Base-by-base conservation (phyloP, 345 rosid species). In the Linum trigynum region DNA sequence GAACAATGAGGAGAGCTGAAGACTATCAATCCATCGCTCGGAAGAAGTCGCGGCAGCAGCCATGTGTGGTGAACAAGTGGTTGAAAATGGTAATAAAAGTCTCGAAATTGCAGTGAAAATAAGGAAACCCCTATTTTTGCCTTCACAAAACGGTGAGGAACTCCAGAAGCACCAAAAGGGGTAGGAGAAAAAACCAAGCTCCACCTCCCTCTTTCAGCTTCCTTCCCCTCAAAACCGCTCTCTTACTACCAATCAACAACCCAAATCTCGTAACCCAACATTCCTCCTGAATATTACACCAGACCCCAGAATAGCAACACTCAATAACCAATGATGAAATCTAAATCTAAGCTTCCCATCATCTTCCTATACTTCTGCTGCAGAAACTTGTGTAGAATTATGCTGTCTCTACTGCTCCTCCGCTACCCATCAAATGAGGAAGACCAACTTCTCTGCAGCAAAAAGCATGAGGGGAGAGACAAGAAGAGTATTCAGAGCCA, bases 11-110 rank as follows among this genome's bases (percentile, higher is more conserved):
- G 98, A 92, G 79, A 76, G 85, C 61, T 84, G 89, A 72, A 92
- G 95, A 51, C 97, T 88, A 77, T 89, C 97, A 70, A 85, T 87
- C 98, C 98, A 92, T 71, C 94, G 82, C 84, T 82, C 97, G 45
- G 88, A 82, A 68, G 87, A 79, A 77, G 59, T 77, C 65, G 32
- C 32, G 32, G 91, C 89, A 95, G 14, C 53, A 48, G 53, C 53
- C 53, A 48, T 48, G 3, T 5, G 50, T 11, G 6, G 1, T 43
- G 2, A 43, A 43, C 50, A 5, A 5, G 50, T 5, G 10, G 50
- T 5, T 48, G 11, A 48, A 9, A 8, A 5, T 45, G 10, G 2
- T 45, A 15, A 48, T 48, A 15, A 48, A 48, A 23, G 32, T 23
- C 32, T 5, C 53, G 8, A 48, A 4, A 6, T 48, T 7, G 53